phyloP scores from a whole-genome alignment of 2,329 filamentous ascomycete genomes.

The Zarea fungicola region DNA sequence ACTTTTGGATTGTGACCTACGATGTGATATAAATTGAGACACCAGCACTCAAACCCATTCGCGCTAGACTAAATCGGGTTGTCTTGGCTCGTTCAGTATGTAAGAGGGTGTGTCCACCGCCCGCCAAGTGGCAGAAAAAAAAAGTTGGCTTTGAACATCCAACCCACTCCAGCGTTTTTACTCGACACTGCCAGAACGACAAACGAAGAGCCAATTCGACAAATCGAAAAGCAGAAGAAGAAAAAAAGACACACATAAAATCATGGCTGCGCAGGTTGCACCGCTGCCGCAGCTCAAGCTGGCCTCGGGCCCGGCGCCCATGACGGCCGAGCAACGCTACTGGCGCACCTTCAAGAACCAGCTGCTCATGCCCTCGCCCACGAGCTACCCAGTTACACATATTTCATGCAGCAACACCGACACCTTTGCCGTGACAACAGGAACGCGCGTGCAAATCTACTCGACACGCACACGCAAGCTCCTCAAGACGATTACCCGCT shows the following conservation, averaged over 20 bases:
- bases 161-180: background rate
- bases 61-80: conserved; percentile 8
- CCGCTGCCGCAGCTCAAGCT: conserved; percentile 77
- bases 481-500: conserved; percentile 89
- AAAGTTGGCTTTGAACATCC: conserved; percentile 19
- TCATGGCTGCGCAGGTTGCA: conserved; percentile 82
- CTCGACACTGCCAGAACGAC: background rate
- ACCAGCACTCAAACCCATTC: no score
- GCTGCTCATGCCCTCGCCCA: conserved; percentile 82
- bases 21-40: no score
- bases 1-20: no score
- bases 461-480: conserved; percentile 87
- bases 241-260: conserved; percentile 16
- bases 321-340: conserved; percentile 91
- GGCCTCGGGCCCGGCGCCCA: conserved; percentile 71
- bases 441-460: conserved; percentile 88
- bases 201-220: background rate
- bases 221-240: background rate
- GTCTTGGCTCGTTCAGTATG: background rate
- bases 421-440: conserved; percentile 89
- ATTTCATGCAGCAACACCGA: conserved; percentile 65
- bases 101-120: conserved; percentile 7
- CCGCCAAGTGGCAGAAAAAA: conserved; percentile 21
- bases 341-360: conserved; percentile 95
- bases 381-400: conserved; percentile 83